Conservation (phyloP, 2,329 filamentous ascomycete species). For the Aplosporella prunicola region DNA sequence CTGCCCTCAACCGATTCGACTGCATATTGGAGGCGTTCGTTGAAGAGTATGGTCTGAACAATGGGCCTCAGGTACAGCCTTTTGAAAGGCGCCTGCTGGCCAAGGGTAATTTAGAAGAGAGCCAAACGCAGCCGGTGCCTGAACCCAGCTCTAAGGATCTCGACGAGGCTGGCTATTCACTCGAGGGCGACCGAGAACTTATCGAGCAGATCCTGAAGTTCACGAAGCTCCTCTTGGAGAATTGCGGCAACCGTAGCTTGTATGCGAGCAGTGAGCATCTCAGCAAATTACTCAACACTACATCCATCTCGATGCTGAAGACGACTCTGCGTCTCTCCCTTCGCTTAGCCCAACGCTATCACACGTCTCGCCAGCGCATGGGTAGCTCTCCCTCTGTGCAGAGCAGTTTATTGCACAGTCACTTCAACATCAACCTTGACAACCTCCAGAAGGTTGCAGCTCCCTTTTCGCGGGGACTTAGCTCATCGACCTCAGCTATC, state of each 20-base stretch:
- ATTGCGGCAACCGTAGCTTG: constrained; percentile 92
- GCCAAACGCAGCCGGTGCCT: constrained; percentile 19
- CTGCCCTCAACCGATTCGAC: constrained; percentile 87
- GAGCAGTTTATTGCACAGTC: constrained; percentile 66
- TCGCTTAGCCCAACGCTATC: constrained; percentile 84
- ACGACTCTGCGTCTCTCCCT: constrained; percentile 71
- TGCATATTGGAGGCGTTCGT: constrained; percentile 74
- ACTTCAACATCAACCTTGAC: constrained; percentile 67
- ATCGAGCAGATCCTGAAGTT: constrained; percentile 75
- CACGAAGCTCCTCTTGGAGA: constrained; percentile 78
- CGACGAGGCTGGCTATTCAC: constrained; percentile 51
- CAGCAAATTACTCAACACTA: constrained; percentile 81
- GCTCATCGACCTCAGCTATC: constrained; percentile 36
- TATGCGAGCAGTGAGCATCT: constrained; percentile 89
- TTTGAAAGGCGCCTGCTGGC: constrained; percentile 60
- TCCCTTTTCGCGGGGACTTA: constrained; percentile 65
- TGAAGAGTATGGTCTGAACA: constrained; percentile 66
- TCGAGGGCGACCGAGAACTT: constrained; percentile 71
- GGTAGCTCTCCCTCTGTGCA: constrained; percentile 53
- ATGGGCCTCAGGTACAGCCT: constrained; percentile 69
- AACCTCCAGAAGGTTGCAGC: constrained; percentile 74
- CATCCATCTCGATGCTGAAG: constrained; percentile 68
- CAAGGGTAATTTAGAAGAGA: constrained; percentile 46
- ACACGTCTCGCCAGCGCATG: constrained; percentile 74
- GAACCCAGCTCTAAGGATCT: constrained; percentile 36